These are phyloP conservation scores for Zasmidium citrigriseum DNA, from an alignment of 2,329 filamentous ascomycete species.

Conservation along the genomic window DNA sequence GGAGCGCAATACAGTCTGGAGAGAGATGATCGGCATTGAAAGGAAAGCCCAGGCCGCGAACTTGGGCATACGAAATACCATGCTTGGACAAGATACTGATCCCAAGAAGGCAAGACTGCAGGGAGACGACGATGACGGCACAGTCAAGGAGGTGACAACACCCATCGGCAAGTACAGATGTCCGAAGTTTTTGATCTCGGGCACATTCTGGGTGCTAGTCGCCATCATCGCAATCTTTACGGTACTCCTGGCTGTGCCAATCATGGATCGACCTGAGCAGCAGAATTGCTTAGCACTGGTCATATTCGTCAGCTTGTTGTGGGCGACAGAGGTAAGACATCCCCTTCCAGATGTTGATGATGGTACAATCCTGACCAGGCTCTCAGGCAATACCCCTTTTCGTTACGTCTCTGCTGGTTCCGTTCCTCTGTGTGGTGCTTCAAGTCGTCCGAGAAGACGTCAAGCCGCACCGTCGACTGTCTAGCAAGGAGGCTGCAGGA, in stretches of 20 bases:
- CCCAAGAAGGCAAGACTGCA: constrained; percentile 71
- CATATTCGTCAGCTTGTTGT: constrained; percentile 88
- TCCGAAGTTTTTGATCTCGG: constrained; percentile 81
- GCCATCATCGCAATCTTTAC: constrained; percentile 72
- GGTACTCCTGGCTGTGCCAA: constrained; percentile 71
- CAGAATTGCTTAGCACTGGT: constrained; percentile 95
- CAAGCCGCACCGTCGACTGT: constrained; percentile 68
- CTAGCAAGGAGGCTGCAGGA: constrained; percentile 76
- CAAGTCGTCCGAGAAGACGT: constrained; percentile 79
- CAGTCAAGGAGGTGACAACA: constrained; percentile 71
- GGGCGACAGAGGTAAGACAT: constrained; percentile 81
- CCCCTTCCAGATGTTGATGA: not conserved
- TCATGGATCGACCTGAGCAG: constrained; percentile 85
- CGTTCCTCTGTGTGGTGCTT: constrained; percentile 86
- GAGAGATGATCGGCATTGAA: constrained; percentile 98
- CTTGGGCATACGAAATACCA: constrained; percentile 73
- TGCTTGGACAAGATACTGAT: constrained; percentile 75
- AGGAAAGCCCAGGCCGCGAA: constrained; percentile 92
- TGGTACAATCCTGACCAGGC: constrained; percentile 21
- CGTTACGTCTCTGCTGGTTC: constrained; percentile 90
- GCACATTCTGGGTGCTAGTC: constrained; percentile 76
- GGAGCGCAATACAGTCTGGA: constrained; percentile 98
- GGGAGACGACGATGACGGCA: constrained; percentile 73
- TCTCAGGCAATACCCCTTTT: constrained; percentile 89
- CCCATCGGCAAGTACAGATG: constrained; percentile 75